Conservation (phyloP, 2,329 filamentous ascomycete species). For the Neopestalotiopsis rosae region DNA sequence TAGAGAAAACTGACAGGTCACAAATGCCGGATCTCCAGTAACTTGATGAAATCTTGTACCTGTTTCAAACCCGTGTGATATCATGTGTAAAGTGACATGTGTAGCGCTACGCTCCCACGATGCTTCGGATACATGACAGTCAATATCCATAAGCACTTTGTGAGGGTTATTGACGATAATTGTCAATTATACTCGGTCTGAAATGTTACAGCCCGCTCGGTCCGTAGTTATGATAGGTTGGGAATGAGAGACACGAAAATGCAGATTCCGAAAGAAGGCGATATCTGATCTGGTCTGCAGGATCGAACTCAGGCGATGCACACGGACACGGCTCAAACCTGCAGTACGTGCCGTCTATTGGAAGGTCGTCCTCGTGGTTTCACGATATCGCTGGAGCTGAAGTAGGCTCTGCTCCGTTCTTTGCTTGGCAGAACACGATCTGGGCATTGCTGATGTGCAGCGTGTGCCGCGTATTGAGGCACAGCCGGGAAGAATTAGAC, state of each 20-base stretch:
- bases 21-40: not conserved
- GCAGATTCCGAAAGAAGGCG: not conserved
- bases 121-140: not conserved
- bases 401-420: not conserved
- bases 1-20: no score
- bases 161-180: not conserved
- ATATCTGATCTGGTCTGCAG: not conserved
- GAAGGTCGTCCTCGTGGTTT: conserved; percentile 6
- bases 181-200: not conserved
- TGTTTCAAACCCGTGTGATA: not conserved
- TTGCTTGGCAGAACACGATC: not conserved
- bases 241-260: not conserved
- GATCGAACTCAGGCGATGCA: not conserved
- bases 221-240: not conserved
- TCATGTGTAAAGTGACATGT: not conserved
- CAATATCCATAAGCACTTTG: not conserved
- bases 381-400: not conserved
- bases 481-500: conserved; percentile 11
- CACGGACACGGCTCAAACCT: not conserved
- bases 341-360: not conserved
- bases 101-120: not conserved
- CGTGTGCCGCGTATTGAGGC: not conserved
- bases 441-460: not conserved
- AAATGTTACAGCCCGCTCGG: not conserved
- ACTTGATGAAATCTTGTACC: not conserved